A percentile compares a stretch with the other conserved stretches of the same genome.
Conservation (phyloP, 495 filamentous ascomycete genomes). For the Chaetomidium leptoderma region DNA sequence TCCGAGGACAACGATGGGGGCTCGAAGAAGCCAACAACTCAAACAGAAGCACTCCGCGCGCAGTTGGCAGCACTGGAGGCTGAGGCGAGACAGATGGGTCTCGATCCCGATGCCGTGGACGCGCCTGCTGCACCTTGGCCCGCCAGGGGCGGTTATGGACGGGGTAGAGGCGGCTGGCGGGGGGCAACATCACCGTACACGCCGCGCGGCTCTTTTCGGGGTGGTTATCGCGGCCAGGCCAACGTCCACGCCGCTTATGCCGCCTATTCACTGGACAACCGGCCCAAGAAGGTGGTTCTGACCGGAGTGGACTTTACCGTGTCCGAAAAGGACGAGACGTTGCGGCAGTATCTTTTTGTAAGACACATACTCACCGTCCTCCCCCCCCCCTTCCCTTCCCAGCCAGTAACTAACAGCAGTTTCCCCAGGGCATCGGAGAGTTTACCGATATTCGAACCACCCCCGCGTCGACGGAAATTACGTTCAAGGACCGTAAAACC, state of each 20-base stretch:
- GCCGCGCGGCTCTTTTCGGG: conserved; percentile 41
- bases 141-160: conserved; percentile 36
- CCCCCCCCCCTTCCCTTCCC: neutral
- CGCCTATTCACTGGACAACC: conserved; percentile 79
- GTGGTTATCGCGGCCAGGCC: conserved; percentile 57
- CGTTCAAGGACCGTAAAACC: conserved; percentile 83
- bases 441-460: conserved; percentile 70
- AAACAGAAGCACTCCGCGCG: conserved; percentile 60
- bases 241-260: conserved; percentile 53
- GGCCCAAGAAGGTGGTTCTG: conserved; percentile 72
- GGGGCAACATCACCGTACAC: conserved; percentile 35
- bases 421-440: conserved; percentile 68
- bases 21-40: conserved; percentile 28
- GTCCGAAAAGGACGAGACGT: conserved; percentile 70
- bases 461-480: conserved; percentile 58
- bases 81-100: conserved; percentile 75
- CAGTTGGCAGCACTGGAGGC: conserved; percentile 79
- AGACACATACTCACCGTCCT: conserved; percentile 32
- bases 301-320: conserved; percentile 62
- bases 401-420: conserved; percentile 24
- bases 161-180: conserved; percentile 45
- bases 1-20: conserved; percentile 23
- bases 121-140: conserved; percentile 37
- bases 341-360: conserved; percentile 84
- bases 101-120: conserved; percentile 54